These are phyloP conservation scores for Saccharomycopsis hybrid DNA, from an alignment of 1,139 yeast species.

Conservation along the genomic window DNA sequence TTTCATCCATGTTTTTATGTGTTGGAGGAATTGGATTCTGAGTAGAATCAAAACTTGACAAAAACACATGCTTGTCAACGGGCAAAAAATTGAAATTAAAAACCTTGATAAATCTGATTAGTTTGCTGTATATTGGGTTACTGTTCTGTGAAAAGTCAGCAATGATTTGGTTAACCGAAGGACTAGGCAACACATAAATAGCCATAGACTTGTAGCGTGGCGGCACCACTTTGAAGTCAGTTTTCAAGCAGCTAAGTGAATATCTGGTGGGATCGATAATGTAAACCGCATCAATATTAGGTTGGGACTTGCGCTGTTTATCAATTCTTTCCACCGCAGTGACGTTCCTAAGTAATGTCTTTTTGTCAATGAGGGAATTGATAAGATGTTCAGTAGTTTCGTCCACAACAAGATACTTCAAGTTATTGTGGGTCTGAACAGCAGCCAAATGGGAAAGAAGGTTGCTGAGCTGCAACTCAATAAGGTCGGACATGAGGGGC, in stretches of 20 bases:
- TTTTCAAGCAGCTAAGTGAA: constrained; percentile 50
- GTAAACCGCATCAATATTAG: constrained; percentile 53
- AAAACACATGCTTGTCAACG: constrained; percentile 41
- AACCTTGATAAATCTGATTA: constrained; percentile 30
- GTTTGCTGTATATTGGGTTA: constrained; percentile 26
- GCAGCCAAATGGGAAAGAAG: constrained; percentile 25
- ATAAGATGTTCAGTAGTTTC: constrained; percentile 33
- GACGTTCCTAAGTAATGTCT: constrained; percentile 34
- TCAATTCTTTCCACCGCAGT: constrained; percentile 51
- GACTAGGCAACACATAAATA: constrained; percentile 50
- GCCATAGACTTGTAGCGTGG: constrained; percentile 47
- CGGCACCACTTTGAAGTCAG: constrained; percentile 50
- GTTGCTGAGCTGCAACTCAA: constrained; percentile 27
- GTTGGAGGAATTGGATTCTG: constrained; percentile 15
- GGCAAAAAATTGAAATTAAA: constrained; percentile 40
- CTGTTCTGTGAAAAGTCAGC: constrained; percentile 25
- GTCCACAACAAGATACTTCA: constrained; percentile 39
- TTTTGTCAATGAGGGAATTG: constrained; percentile 30
- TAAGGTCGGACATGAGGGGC: constrained; percentile 22
- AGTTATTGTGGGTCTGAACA: constrained; percentile 28
- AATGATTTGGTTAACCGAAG: constrained; percentile 26
- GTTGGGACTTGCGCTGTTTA: constrained; percentile 41
- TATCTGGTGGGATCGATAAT: constrained; percentile 48
- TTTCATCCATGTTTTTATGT: constrained; percentile 16
- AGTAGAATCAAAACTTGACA: constrained; percentile 16